Percentiles rank a stretch among this genome's conserved stretches.
Evolutionary conservation across 495 filamentous ascomycete genomes (phyloP).

Genomic region (Penicillium goetzii): DNA sequence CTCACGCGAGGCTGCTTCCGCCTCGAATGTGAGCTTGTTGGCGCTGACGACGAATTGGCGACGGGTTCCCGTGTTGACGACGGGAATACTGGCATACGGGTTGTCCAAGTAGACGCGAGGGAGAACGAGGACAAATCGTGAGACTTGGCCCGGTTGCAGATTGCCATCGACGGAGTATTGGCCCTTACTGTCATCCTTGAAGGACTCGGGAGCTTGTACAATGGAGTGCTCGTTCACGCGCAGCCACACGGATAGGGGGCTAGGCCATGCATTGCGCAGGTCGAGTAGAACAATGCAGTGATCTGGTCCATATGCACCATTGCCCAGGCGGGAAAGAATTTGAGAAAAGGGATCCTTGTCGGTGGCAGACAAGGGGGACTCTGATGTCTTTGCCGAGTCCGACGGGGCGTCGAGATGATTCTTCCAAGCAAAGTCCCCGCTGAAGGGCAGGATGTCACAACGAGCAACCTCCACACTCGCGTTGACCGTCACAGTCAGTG

Average conservation of each 20-base stretch:
- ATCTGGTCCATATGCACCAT: constrained; percentile 53
- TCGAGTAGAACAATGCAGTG: constrained; percentile 84
- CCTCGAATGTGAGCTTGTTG: constrained; percentile 74
- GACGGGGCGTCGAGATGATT: constrained; percentile 35
- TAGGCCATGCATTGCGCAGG: constrained; percentile 86
- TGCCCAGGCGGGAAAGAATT: constrained; percentile 46
- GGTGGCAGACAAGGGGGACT: constrained; percentile 23
- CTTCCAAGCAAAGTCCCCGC: constrained; percentile 58
- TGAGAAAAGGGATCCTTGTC: constrained; percentile 43
- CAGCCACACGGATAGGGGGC: constrained; percentile 61
- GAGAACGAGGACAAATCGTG: constrained; percentile 75
- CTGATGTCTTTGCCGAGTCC: constrained; percentile 15
- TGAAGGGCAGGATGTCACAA: constrained; percentile 77
- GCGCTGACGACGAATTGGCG: constrained; percentile 89
- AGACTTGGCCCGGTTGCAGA: constrained; percentile 77
- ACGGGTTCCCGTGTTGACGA: constrained; percentile 70
- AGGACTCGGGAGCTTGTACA: constrained; percentile 1
- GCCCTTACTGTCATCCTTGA: constrained; percentile 21
- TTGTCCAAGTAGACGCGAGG: constrained; percentile 76
- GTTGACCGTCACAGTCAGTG: constrained; percentile 87
- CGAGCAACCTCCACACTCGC: constrained; percentile 80
- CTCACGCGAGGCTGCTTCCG: constrained; percentile 76
- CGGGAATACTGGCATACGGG: constrained; percentile 76
- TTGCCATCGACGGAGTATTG: constrained; percentile 59
- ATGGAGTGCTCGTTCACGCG: constrained; percentile 53